Evolutionary conservation across 139 green algal species (phyloP), one percentile per base, ranked within the genome.

Genomic region (Auxenochlorella pyrenoidosa): DNA sequence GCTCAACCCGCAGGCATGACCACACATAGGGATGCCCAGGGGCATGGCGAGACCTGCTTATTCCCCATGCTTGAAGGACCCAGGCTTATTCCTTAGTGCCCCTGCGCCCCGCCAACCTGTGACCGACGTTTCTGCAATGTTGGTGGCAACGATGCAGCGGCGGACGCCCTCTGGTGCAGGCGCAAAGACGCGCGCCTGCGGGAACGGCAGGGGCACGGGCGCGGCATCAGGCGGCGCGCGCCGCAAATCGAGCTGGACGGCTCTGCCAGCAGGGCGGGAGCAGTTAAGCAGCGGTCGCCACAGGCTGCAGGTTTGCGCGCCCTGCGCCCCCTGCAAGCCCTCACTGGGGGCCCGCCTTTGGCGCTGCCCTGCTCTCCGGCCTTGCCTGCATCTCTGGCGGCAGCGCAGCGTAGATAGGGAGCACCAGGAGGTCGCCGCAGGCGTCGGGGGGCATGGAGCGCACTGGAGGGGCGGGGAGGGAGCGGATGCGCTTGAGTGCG

Each of bases 91-190:
- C n/a, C n/a, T n/a, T n/a, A n/a, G n/a, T n/a, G n/a, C n/a, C n/a
- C n/a, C n/a, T n/a, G n/a, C n/a, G n/a, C n/a, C 81, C 65, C 34
- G 77, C 65, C 91, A 93, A 89, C 97, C 94, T 75, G 97, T 99
- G 58, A 99, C 92, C 70, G 94, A 97, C 30, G 97, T 99, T 89
- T 99, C 97, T 24, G 97, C 97, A 51, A 99, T 95, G 91, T 99
- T 99, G 79, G 97, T 99, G 30, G 97, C 95, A 71, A 99, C 91
- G 43, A 99, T 96, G 87, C 95, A 94, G 32, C 97, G 92, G 26
- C 97, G 90, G 80, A 95, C 92, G 6, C 94, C 95, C 41, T 86
- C 34, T 3, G 95, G 94, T 0, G 93, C 84, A 0, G 92, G 91
- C 13, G 88, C 86, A 92, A 99, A 99, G 72, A 99, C 96, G 0